Conservation (phyloP, 805 yeast genomes). For the Cyberlindnera subsufficiens region DNA sequence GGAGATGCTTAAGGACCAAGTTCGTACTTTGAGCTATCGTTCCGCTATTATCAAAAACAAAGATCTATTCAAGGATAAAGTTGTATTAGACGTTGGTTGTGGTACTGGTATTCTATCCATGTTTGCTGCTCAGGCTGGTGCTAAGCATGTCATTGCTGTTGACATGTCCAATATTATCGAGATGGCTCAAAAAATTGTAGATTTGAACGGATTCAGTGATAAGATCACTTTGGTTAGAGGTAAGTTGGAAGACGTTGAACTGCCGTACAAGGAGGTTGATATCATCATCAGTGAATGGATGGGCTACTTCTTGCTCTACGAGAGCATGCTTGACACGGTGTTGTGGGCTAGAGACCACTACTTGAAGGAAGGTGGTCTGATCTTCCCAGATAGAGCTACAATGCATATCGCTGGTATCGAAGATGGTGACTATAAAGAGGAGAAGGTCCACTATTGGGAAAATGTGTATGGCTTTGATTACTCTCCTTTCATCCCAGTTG, state of each 20-base stretch:
- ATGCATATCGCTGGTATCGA: constrained; percentile 90
- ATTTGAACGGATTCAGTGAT: constrained; percentile 76
- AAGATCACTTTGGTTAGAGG: constrained; percentile 87
- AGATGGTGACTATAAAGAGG: constrained; percentile 87
- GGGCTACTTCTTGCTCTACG: constrained; percentile 96
- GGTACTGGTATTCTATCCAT: constrained; percentile 97
- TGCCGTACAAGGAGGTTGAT: constrained; percentile 87
- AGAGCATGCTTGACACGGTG: constrained; percentile 97
- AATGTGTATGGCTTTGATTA: constrained; percentile 97
- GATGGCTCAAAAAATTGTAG: constrained; percentile 88
- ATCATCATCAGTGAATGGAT: constrained; percentile 98
- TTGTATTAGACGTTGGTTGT: constrained; percentile 97
- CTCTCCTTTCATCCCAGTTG: constrained; percentile 79
- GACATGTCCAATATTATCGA: constrained; percentile 96
- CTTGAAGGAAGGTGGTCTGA: constrained; percentile 71
- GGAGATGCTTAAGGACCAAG: constrained; percentile 95
- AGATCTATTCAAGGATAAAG: constrained; percentile 83
- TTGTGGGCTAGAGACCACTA: constrained; percentile 90
- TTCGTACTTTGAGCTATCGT: constrained; percentile 87
- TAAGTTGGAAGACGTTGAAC: constrained; percentile 83
- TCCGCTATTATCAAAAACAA: constrained; percentile 89
- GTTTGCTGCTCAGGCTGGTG: constrained; percentile 99
- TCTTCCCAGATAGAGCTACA: constrained; percentile 90
- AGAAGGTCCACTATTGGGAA: constrained; percentile 91
- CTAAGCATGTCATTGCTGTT: constrained; percentile 94